phyloP scores from a whole-genome alignment of 345 rosid genomes.

The Erodium maritimum region DNA sequence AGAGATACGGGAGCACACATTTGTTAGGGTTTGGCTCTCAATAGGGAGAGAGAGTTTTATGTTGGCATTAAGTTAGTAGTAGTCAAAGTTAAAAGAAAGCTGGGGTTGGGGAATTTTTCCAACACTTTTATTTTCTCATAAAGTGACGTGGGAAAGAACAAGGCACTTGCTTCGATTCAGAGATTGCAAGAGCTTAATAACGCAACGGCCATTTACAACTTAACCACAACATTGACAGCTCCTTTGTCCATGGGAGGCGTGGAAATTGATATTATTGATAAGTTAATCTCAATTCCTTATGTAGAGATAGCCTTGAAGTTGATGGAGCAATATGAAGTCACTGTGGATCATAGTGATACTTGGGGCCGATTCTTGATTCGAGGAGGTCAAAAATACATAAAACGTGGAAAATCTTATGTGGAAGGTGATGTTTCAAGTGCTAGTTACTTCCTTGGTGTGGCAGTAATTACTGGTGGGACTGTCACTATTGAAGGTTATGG shows the following conservation, averaged over 20 bases:
- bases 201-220: constrained; percentile 11
- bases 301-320: constrained; percentile 94
- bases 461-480: constrained; percentile 91
- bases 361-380: constrained; percentile 79
- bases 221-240: constrained; percentile 47
- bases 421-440: constrained; percentile 99
- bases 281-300: constrained; percentile 82
- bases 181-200: constrained; percentile 21
- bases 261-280: constrained; percentile 82
- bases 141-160: constrained; percentile 16
- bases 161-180: constrained; percentile 17
- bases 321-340: constrained; percentile 83
- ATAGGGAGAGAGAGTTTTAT: too few species aligned
- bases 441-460: constrained; percentile 94
- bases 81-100: constrained; percentile 13
- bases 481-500: constrained; percentile 96
- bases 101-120: constrained; percentile 20
- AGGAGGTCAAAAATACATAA: constrained; percentile 92
- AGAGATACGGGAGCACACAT: too few species aligned
- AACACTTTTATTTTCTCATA: constrained; percentile 16
- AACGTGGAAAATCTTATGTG: constrained; percentile 76
- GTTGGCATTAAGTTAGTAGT: constrained; percentile 17
- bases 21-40: too few species aligned
- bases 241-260: constrained; percentile 87
- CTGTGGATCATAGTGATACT: constrained; percentile 52